Evolutionary conservation across 257 asterid genomes (phyloP).

Genomic region (Vinca minor): DNA sequence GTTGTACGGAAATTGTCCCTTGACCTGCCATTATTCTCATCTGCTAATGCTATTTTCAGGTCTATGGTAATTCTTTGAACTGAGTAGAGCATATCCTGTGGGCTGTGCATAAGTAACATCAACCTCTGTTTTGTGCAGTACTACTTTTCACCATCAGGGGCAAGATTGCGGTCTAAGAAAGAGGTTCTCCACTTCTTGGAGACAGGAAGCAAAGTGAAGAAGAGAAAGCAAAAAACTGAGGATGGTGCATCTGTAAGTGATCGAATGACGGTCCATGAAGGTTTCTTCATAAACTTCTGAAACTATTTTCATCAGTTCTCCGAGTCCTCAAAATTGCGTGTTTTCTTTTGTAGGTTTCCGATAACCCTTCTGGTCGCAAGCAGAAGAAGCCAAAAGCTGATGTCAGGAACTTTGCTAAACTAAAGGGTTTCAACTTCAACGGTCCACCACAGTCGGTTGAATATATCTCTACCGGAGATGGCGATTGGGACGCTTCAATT

Average conservation of each 20-base stretch:
- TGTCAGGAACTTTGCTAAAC: constrained; percentile 3
- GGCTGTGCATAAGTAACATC: neutral
- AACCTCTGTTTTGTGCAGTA: constrained; percentile 21
- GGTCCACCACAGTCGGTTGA: constrained; percentile 24
- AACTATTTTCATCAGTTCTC: neutral
- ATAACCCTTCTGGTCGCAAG: neutral
- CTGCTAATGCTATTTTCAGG: neutral
- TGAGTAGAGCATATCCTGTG: neutral
- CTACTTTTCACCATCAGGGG: constrained; percentile 24
- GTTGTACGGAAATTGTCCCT: neutral
- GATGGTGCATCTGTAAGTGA: constrained; percentile 17
- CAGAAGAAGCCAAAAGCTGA: constrained; percentile 12
- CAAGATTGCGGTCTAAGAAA: constrained; percentile 27
- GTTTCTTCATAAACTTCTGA: neutral
- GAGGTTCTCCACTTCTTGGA: constrained; percentile 32
- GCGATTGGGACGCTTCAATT: constrained; percentile 18
- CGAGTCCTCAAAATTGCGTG: neutral
- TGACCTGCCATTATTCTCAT: neutral
- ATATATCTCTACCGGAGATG: constrained; percentile 22
- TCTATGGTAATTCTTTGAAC: neutral
- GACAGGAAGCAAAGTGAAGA: constrained; percentile 28
- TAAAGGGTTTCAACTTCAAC: constrained; percentile 2
- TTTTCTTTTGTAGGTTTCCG: constrained; percentile 21
- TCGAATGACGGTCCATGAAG: neutral
- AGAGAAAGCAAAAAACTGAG: constrained; percentile 17